A percentile compares a stretch with the other conserved stretches of the same genome.
Evolutionary conservation across 2,329 filamentous ascomycete species (phyloP).

Genomic region (Colletotrichum sojae): DNA sequence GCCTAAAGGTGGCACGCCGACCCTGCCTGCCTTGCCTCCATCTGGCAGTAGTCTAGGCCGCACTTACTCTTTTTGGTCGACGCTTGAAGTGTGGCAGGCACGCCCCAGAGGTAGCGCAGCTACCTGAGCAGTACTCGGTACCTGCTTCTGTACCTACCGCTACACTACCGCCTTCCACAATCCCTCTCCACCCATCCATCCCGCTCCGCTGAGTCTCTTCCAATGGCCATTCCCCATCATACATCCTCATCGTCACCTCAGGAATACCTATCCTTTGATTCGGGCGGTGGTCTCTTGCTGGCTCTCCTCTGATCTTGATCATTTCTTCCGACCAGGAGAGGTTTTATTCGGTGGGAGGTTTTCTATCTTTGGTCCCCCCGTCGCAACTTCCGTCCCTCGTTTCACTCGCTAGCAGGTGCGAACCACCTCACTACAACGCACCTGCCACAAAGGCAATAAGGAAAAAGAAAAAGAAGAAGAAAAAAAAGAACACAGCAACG

Average conservation of each 20-base stretch:
- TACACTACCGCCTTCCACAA: neutral
- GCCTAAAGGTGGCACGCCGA: neutral
- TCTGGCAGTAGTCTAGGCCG: slow-evolving; percentile 23
- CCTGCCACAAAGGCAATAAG: neutral
- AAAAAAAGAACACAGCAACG: neutral
- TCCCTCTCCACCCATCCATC: slow-evolving; percentile 15
- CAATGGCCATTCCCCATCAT: slow-evolving; percentile 13
- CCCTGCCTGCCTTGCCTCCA: slow-evolving; percentile 18
- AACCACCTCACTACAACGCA: neutral
- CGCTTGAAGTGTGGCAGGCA: slow-evolving; percentile 23
- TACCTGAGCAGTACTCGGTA: slow-evolving; percentile 23
- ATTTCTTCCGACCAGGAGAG: neutral
- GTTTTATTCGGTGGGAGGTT: neutral
- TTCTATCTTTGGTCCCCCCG: neutral
- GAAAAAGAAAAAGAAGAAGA: neutral
- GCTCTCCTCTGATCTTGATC: slow-evolving; percentile 4
- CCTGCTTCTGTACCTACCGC: slow-evolving; percentile 35
- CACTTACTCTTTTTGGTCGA: slow-evolving; percentile 35
- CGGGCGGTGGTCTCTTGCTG: neutral
- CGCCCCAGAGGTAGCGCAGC: neutral
- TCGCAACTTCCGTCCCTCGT: slow-evolving; percentile 12
- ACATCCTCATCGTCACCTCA: slow-evolving; percentile 30
- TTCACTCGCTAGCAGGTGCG: slow-evolving; percentile 8
- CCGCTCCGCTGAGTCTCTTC: slow-evolving; percentile 9
- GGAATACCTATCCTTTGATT: neutral